A percentile compares a stretch with the other conserved stretches of the same genome.
phyloP scores from a whole-genome alignment of 2,329 filamentous ascomycete species.

The Diaporthe velutina region DNA sequence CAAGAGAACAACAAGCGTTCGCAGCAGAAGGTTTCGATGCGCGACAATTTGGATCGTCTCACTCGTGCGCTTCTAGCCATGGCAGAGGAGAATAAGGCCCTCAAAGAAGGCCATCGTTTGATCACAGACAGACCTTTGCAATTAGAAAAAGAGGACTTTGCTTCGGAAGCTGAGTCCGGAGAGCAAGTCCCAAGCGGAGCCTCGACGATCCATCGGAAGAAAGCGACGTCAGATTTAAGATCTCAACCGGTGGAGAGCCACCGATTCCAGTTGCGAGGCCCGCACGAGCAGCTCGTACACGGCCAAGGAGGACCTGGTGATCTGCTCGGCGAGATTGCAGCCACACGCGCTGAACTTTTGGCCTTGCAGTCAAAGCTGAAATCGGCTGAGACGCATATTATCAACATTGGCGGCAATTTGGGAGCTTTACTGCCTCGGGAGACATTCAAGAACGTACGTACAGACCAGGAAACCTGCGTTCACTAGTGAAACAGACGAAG shows the following conservation, averaged over 20 bases:
- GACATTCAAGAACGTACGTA: neutral
- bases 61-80: neutral
- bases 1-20: neutral
- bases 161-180: neutral
- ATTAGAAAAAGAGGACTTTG: neutral
- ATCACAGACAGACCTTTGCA: neutral
- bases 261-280: too few relatives aligned
- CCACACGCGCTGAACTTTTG: neutral
- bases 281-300: neutral
- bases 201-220: neutral
- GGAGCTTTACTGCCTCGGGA: neutral
- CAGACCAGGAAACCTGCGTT: neutral
- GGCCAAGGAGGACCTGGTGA: neutral
- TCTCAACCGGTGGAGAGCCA: accelerated
- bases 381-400: neutral
- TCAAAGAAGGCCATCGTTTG: neutral
- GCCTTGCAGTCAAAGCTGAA: neutral
- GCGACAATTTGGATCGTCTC: neutral
- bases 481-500: too few relatives aligned
- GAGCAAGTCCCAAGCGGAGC: neutral
- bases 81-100: neutral
- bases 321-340: neutral
- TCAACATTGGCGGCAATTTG: neutral
- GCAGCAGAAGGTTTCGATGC: neutral
- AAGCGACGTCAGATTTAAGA: neutral